Base-by-base conservation (phyloP, 345 rosid species). In the Gossypium mustelinum region DNA sequence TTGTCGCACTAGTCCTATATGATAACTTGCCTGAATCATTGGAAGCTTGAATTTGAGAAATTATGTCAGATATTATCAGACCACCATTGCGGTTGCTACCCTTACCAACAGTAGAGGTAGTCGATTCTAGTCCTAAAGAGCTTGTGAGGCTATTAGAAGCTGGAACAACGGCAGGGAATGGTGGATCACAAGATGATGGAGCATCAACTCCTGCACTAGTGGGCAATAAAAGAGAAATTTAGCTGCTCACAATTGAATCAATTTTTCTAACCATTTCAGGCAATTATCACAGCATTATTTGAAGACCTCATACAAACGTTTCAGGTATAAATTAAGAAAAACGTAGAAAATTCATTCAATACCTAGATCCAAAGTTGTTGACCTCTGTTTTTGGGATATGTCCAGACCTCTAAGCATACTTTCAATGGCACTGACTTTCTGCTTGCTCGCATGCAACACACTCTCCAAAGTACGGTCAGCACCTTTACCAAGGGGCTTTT, bases 191-290 rank as follows among this genome's bases (percentile, higher is more conserved):
- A 83, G 99, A 90, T 45, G 99, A 95, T 89, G 97, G 98, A 93
- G 97, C 89, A 91, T 94, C 97, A 85, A 94, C 94, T 88, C 98
- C 97, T 94, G 95, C 92, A 85, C 98, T 92, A 95, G 91, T 92
- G 89, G 81, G 76, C 86, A 83, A 87, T 58, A 83, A 82, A 73
- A 74, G 74, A 78, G 75, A 76, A 85, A 85, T 73, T 90, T 82
- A 91, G 93, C 91, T 77, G 81, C 80, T 86, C 89, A 83, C 73
- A 72, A 66, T 73, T 51, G 27, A 80, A 79, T 20, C 24, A 48
- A 73, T 25, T 68, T 34, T 50, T 76, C 59, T 24, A 56, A 41
- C 14, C 60, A 47, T 27, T 72, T 57, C 16, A 45, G 56, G 70
- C 60, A 72, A 67, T 59, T 50, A 52, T 27, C 44, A 47, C 47